Conservation (phyloP, 768 basidiomycete species). For the Termitomyces bulborhizus region DNA sequence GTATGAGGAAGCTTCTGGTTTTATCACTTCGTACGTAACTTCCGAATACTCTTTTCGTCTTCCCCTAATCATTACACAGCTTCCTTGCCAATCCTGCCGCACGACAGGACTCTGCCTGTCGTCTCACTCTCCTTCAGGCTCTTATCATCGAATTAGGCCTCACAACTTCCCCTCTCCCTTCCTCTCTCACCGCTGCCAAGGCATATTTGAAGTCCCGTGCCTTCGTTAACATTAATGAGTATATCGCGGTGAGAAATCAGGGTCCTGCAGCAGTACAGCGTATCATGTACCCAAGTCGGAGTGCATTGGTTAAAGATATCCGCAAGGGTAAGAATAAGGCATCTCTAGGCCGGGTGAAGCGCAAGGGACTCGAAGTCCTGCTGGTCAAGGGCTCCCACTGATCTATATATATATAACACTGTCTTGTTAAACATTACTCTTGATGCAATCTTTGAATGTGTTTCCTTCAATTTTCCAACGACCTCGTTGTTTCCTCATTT, state of each 20-base stretch:
- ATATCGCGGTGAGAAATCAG: conserved; percentile 57
- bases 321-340: conserved; percentile 34
- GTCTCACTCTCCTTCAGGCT: conserved; percentile 62
- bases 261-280: conserved; percentile 55
- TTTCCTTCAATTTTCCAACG: no score
- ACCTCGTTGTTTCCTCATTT: no score
- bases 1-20: conserved; percentile 55
- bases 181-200: conserved; percentile 60
- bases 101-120: conserved; percentile 33
- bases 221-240: conserved; percentile 71
- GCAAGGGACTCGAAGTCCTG: conserved; percentile 56
- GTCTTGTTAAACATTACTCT: not conserved
- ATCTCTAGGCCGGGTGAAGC: conserved; percentile 55
- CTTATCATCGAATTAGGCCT: conserved; percentile 77
- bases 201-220: conserved; percentile 57
- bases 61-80: conserved; percentile 20
- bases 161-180: conserved; percentile 44
- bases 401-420: conserved; percentile 1
- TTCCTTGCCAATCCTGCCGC: conserved; percentile 48
- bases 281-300: conserved; percentile 58
- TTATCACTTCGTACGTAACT: conserved; percentile 53
- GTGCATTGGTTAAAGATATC: conserved; percentile 57
- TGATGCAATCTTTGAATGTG: no score
- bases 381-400: conserved; percentile 46
- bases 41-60: not conserved